Conservation (phyloP, 164 flowering plant species). For the Echeveria elegans region DNA sequence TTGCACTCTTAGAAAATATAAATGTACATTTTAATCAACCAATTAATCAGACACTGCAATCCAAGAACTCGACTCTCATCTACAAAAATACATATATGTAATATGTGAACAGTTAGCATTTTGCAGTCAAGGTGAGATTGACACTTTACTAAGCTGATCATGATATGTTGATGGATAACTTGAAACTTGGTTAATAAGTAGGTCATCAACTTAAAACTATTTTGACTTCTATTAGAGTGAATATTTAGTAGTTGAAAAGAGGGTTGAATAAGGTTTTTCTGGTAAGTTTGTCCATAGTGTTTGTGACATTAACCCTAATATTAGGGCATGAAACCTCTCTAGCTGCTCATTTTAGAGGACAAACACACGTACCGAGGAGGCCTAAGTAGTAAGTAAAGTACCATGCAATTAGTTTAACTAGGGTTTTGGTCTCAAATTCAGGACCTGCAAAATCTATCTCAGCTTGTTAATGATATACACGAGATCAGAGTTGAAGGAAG, state of each 20-base stretch:
- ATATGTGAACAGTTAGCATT: too few species aligned
- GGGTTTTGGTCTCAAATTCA: too few species aligned
- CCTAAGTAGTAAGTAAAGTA: not conserved
- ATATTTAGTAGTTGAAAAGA: not conserved
- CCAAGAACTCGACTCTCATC: too few species aligned
- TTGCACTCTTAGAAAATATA: too few species aligned
- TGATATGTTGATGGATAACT: not conserved
- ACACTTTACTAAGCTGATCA: too few species aligned
- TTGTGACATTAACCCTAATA: not conserved
- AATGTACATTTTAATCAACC: too few species aligned
- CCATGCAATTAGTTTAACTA: too few species aligned
- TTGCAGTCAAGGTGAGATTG: too few species aligned
- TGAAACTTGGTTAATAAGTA: not conserved
- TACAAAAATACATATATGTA: too few species aligned
- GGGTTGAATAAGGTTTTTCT: not conserved
- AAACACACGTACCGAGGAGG: not conserved
- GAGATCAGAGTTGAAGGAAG: too few species aligned
- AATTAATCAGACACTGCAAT: too few species aligned
- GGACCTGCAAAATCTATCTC: not conserved
- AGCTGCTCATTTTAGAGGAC: not conserved
- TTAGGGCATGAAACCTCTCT: not conserved
- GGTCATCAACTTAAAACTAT: slow-evolving; percentile 4
- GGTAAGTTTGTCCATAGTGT: not conserved
- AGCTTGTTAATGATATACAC: too few species aligned
- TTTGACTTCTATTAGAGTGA: not conserved